Evolutionary conservation across 1,139 yeast species (phyloP).

Genomic region (Taphrina populina): DNA sequence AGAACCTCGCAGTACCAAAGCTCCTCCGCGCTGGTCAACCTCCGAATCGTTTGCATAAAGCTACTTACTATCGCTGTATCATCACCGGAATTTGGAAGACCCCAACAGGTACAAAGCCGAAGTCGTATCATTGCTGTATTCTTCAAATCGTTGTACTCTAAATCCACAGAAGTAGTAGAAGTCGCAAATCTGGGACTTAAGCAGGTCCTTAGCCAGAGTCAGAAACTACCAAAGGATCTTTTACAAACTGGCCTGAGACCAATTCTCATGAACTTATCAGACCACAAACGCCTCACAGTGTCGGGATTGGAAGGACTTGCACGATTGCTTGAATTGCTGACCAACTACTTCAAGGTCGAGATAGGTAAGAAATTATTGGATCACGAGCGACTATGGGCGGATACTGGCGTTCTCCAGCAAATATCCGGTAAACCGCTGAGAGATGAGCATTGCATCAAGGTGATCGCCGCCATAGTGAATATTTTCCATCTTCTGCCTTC

Average conservation of each 20-base stretch:
- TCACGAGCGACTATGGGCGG: constrained; percentile 96
- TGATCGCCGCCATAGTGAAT: constrained; percentile 85
- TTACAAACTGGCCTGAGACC: constrained; percentile 93
- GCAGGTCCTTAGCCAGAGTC: constrained; percentile 78
- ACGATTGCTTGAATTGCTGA: constrained; percentile 75
- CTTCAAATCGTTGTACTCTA: constrained; percentile 86
- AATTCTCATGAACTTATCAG: constrained; percentile 90
- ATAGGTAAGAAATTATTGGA: constrained; percentile 91
- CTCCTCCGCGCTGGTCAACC: constrained; percentile 77
- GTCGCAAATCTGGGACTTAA: constrained; percentile 90
- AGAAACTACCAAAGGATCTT: constrained; percentile 86
- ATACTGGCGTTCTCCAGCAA: constrained; percentile 68
- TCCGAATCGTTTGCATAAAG: constrained; percentile 85
- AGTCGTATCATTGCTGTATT: constrained; percentile 87
- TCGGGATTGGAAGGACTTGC: constrained; percentile 91
- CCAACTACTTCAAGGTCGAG: constrained; percentile 92
- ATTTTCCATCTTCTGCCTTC: constrained; percentile 90
- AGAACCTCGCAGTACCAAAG: constrained; percentile 83
- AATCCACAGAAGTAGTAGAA: constrained; percentile 80
- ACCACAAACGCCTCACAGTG: constrained; percentile 84
- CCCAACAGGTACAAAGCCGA: constrained; percentile 76
- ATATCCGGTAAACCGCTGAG: constrained; percentile 73
- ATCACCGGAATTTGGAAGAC: constrained; percentile 61
- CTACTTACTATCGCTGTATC: constrained; percentile 80
- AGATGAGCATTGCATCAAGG: constrained; percentile 75